Percentiles rank a stretch among this genome's conserved stretches.
Conservation (phyloP, 352 stramenopile species). For the Labyrinthula sp. region DNA sequence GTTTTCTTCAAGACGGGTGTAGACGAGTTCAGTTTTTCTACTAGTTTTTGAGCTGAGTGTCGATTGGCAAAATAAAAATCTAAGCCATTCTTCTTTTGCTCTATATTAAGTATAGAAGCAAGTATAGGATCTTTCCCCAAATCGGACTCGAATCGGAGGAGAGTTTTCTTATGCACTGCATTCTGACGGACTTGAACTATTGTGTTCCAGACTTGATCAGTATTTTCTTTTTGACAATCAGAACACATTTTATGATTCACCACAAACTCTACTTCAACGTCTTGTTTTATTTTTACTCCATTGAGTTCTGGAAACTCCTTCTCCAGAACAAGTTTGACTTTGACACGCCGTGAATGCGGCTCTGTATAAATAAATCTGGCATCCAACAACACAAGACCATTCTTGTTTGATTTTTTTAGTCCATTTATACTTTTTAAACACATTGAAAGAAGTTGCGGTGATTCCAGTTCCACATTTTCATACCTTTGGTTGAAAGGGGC, state of each 20-base stretch:
- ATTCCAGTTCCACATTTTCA: slow-evolving; percentile 86
- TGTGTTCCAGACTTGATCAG: slow-evolving; percentile 84
- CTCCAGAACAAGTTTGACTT: slow-evolving; percentile 93
- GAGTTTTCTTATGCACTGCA: slow-evolving; percentile 97
- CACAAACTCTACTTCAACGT: slow-evolving; percentile 90
- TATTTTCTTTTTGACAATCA: slow-evolving; percentile 85
- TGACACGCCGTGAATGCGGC: slow-evolving; percentile 88
- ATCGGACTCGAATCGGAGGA: slow-evolving; percentile 97
- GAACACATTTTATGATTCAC: slow-evolving; percentile 96
- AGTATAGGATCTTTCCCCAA: slow-evolving; percentile 95
- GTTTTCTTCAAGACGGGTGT: slow-evolving; percentile 63
- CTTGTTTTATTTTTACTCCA: slow-evolving; percentile 74
- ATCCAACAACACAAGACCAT: slow-evolving; percentile 67
- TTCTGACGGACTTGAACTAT: slow-evolving; percentile 65
- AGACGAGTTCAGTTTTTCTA: slow-evolving; percentile 83
- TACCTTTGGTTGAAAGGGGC: slow-evolving; percentile 42
- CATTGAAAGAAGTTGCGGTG: slow-evolving; percentile 84
- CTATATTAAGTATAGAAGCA: slow-evolving; percentile 83
- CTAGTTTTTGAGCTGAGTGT: slow-evolving; percentile 83
- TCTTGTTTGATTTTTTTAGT: slow-evolving; percentile 43
- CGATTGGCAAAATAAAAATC: slow-evolving; percentile 98
- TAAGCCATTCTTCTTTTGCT: slow-evolving; percentile 88
- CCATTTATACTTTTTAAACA: slow-evolving; percentile 90
- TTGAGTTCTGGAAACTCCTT: slow-evolving; percentile 62
- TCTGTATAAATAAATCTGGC: slow-evolving; percentile 99